Evolutionary conservation across 2,329 filamentous ascomycete species (phyloP).

Genomic region (Venturia pyrina): DNA sequence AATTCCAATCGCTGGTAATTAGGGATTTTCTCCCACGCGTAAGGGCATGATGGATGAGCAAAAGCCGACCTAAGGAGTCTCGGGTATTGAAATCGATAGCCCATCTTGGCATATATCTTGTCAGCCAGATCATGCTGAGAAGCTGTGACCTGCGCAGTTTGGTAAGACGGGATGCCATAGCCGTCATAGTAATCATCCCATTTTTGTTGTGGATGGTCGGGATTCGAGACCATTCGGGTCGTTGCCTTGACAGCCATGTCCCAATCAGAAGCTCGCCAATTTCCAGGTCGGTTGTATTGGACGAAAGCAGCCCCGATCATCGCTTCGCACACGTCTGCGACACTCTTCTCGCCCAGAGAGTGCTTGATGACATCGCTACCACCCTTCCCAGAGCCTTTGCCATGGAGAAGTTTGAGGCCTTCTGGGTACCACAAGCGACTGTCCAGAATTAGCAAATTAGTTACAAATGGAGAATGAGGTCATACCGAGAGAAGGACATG

Average conservation of each 20-base stretch:
- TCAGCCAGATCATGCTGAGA: constrained; percentile 58
- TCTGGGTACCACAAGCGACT: constrained; percentile 82
- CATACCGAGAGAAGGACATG: constrained; percentile 63
- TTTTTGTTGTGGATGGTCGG: constrained; percentile 56
- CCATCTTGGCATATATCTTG: constrained; percentile 50
- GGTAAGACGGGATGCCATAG: constrained; percentile 64
- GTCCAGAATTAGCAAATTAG: constrained; percentile 17
- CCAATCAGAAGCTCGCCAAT: constrained; percentile 39
- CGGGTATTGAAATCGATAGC: constrained; percentile 63
- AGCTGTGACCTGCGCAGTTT: constrained; percentile 50
- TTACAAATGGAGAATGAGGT: constrained; percentile 6
- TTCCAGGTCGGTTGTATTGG: constrained; percentile 34
- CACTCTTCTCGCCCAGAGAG: constrained; percentile 71
- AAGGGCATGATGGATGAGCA: constrained; percentile 74
- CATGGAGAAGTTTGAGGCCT: constrained; percentile 60
- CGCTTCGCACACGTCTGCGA: constrained; percentile 91
- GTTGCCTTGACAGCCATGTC: constrained; percentile 55
- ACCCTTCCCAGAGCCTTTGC: constrained; percentile 47
- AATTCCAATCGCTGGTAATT: constrained; percentile 90
- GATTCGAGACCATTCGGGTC: constrained; percentile 57
- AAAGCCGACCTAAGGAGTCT: constrained; percentile 75
- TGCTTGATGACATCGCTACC: constrained; percentile 45
- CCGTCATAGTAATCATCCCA: constrained; percentile 65
- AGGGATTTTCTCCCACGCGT: constrained; percentile 65
- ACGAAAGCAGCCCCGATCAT: constrained; percentile 77